These are phyloP conservation scores for Neoboletus subvelutipes DNA, from an alignment of 768 basidiomycete species.

Conservation along the genomic window DNA sequence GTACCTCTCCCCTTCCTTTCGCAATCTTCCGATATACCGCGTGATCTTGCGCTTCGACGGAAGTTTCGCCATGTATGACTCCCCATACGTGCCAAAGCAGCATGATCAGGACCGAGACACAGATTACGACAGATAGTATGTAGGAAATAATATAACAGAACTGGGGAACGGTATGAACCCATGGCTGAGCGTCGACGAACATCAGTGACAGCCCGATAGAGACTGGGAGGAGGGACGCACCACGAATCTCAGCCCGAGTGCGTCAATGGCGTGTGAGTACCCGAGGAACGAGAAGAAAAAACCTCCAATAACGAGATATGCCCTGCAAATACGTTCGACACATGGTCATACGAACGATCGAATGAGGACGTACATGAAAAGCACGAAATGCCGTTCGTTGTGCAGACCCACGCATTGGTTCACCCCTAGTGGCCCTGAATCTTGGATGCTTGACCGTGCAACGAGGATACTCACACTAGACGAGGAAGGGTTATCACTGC, in stretches of 20 bases:
- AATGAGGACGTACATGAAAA: conserved; percentile 74
- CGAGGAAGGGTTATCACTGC: not conserved
- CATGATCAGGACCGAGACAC: conserved; percentile 73
- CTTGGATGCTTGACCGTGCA: not conserved
- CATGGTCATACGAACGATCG: not conserved
- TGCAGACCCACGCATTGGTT: conserved; percentile 96
- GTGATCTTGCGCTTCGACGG: conserved; percentile 89
- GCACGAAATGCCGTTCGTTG: conserved; percentile 93
- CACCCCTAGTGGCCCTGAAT: conserved; percentile 58
- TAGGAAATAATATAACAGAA: conserved; percentile 71
- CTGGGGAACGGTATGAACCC: conserved; percentile 66
- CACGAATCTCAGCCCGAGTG: conserved; percentile 52
- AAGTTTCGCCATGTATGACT: conserved; percentile 74
- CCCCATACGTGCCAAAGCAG: conserved; percentile 70
- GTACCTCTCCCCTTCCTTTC: conserved; percentile 63
- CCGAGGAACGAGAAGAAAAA: conserved; percentile 64
- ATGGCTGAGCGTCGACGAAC: conserved; percentile 33
- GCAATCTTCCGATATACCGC: conserved; percentile 73
- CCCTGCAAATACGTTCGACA: conserved; percentile 43
- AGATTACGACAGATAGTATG: conserved; percentile 73
- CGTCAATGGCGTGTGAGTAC: conserved; percentile 55
- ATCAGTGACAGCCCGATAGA: not conserved
- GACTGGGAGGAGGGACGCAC: conserved; percentile 32
- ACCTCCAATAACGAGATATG: conserved; percentile 74
- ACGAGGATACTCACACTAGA: conserved; percentile 39